Conservation (phyloP, 2,329 filamentous ascomycete genomes). For the Kalmusia sp. region DNA sequence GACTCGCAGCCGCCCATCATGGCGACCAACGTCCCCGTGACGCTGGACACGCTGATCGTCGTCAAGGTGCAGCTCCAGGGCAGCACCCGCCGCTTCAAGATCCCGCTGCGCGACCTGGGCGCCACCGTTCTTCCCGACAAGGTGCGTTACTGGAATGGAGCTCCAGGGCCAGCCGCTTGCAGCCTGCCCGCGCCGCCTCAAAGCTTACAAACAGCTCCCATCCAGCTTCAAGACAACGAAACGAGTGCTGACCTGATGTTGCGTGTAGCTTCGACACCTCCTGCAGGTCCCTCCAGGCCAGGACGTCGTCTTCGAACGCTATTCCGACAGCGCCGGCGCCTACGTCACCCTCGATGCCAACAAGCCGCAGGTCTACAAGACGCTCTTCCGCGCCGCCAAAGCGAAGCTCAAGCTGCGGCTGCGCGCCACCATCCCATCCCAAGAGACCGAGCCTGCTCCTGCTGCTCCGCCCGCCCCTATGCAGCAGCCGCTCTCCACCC, state of each 20-base stretch:
- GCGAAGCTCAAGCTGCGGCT: constrained; percentile 97
- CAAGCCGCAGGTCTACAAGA: constrained; percentile 90
- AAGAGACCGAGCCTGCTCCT: constrained; percentile 49
- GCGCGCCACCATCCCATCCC: constrained; percentile 68
- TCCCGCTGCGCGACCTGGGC: constrained; percentile 84
- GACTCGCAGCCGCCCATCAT: constrained; percentile 36
- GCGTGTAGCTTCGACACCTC: constrained; percentile 63
- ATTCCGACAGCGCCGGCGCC: constrained; percentile 86
- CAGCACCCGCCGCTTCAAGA: constrained; percentile 81
- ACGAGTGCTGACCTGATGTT: constrained; percentile 23
- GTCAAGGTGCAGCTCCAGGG: constrained; percentile 85
- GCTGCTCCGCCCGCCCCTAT: constrained; percentile 19
- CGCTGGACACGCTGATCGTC: constrained; percentile 77
- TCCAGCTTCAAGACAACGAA: constrained; percentile 2
- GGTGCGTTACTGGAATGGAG: too few relatives aligned
- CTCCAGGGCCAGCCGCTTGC: constrained; percentile 20
- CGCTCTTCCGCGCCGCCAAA: constrained; percentile 94
- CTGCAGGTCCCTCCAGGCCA: constrained; percentile 70
- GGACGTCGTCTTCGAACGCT: constrained; percentile 81
- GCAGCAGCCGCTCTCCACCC: constrained; percentile 15
- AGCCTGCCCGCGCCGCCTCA: constrained; percentile 23
- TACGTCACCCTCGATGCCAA: constrained; percentile 80
- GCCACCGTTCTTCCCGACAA: constrained; percentile 78
- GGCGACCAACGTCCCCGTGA: constrained; percentile 56
- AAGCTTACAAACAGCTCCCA: constrained; percentile 15